Base-by-base conservation (phyloP, 768 basidiomycete species). In the Inosperma sp. region DNA sequence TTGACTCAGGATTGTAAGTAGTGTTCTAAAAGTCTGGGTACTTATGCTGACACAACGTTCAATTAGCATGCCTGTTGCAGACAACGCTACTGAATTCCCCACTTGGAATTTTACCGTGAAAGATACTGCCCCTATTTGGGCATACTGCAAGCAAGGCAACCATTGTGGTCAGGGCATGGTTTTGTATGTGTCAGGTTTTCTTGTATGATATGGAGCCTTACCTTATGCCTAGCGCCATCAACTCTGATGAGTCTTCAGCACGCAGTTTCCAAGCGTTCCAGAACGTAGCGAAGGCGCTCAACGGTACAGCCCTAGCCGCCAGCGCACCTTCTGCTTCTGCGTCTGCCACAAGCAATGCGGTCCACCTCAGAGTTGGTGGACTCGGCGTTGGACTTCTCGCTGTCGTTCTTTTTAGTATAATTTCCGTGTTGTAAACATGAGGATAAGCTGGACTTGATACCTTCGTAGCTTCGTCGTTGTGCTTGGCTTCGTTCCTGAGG, bases 1-100 rank as follows among this genome's bases (percentile, higher is more conserved):
- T 83, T 63, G 75, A 82, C 66, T 77, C 79, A 58, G 76, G 76
- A 52, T 82, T 84, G 80, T 79, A 61, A 61, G 77, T 64, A 7
- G 41, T 30, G n/a, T 45, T 12, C 10, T 35, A 30, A 13, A n/a
- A 16, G 12, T 29, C 16, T 17, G 8, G 36, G 50, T 35, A 48
- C 48, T 13, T 13, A 2, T 17, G 19, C 21, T 42, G 31, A 27
- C 33, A 10, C 21, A 6, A 5, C 27, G 40, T 14, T 42, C 12
- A 25, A 37, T 45, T 47, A 73, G 74, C 58, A 53, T 67, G 37
- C 60, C 74, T 31, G 79, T 83, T 27, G 64, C 65, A 27, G 73
- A 62, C 45, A 64, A 64, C 56, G 65, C 66, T 3, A 77, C 76
- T 16, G 55, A 63, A 12, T 79, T 79, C 75, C 80, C 79, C 8